Percentiles rank a stretch among this genome's conserved stretches.
These are phyloP conservation scores for Panellus pusillus DNA, from an alignment of 768 basidiomycete genomes.

Conservation along the genomic window DNA sequence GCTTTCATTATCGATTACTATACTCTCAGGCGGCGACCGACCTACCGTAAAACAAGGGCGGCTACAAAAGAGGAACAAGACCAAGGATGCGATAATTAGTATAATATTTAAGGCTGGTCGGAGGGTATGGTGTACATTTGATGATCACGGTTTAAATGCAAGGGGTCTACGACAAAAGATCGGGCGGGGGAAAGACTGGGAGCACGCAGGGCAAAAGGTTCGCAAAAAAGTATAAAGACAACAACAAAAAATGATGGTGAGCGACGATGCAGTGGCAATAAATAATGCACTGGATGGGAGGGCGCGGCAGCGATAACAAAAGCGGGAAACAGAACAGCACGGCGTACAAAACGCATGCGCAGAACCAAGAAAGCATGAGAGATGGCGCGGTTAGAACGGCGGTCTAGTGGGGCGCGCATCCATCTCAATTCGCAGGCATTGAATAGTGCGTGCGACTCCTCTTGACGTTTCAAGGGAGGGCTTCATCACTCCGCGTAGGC, in stretches of 20 bases:
- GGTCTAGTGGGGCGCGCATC: too few species aligned
- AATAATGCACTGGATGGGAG: constrained; percentile 12
- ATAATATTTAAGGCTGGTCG: constrained; percentile 14
- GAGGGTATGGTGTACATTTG: constrained; percentile 10
- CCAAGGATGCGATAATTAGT: constrained; percentile 5
- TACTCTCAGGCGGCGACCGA: too few species aligned
- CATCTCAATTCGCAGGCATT: too few species aligned
- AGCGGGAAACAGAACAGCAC: too few species aligned
- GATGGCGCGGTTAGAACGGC: not conserved
- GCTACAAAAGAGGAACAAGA: not conserved
- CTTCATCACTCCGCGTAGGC: too few species aligned
- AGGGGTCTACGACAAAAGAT: constrained; percentile 5
- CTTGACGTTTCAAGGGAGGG: not conserved
- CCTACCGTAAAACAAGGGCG: not conserved
- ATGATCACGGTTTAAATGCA: constrained; percentile 9
- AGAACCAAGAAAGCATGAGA: too few species aligned
- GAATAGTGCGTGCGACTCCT: too few species aligned
- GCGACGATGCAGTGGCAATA: constrained; percentile 15
- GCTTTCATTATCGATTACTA: too few species aligned
- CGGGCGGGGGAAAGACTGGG: not conserved
- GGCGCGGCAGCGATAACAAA: not conserved
- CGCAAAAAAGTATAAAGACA: not conserved
- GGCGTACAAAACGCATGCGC: not conserved
- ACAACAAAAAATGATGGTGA: constrained; percentile 17
- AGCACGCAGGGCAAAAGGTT: not conserved